Evolutionary conservation across 805 yeast genomes (phyloP).

Genomic region (Kodamaea nitidulidarum): DNA sequence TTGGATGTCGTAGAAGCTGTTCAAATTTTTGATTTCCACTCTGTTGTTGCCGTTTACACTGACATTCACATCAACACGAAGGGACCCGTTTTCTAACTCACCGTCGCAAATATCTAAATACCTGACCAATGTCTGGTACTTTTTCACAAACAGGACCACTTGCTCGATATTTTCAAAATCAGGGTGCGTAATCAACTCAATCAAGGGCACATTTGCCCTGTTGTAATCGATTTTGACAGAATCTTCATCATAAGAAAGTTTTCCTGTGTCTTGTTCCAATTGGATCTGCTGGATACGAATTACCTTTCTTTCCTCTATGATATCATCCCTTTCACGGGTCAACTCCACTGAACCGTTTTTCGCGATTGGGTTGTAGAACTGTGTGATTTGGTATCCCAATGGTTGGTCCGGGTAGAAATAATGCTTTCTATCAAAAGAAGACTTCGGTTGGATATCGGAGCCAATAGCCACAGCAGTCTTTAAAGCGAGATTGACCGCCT

Average conservation of each 20-base stretch:
- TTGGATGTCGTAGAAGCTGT: slow-evolving; percentile 75
- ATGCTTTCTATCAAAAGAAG: slow-evolving; percentile 89
- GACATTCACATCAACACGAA: slow-evolving; percentile 93
- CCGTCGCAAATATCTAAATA: slow-evolving; percentile 77
- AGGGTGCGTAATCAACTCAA: slow-evolving; percentile 89
- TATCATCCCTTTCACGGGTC: slow-evolving; percentile 49
- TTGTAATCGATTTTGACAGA: slow-evolving; percentile 66
- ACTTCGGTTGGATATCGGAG: slow-evolving; percentile 49
- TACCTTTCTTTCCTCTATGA: slow-evolving; percentile 36
- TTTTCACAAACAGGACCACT: slow-evolving; percentile 74
- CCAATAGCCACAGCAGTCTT: slow-evolving; percentile 69
- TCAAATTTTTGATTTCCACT: slow-evolving; percentile 86
- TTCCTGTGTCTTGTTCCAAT: slow-evolving; percentile 93
- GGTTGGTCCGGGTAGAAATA: slow-evolving; percentile 97
- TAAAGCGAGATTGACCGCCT: slow-evolving; percentile 67
- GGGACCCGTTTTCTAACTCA: slow-evolving; percentile 90
- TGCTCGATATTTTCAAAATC: slow-evolving; percentile 67
- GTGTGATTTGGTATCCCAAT: slow-evolving; percentile 92
- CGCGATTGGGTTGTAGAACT: slow-evolving; percentile 78
- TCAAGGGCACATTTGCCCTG: slow-evolving; percentile 78
- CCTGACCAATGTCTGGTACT: slow-evolving; percentile 68
- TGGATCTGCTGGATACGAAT: slow-evolving; percentile 79
- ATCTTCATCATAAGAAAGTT: slow-evolving; percentile 52
- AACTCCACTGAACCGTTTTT: slow-evolving; percentile 56
- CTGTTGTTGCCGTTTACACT: slow-evolving; percentile 68